Evolutionary conservation across 2,329 filamentous ascomycete species (phyloP).

Genomic region (Curvularia verruculosa): DNA sequence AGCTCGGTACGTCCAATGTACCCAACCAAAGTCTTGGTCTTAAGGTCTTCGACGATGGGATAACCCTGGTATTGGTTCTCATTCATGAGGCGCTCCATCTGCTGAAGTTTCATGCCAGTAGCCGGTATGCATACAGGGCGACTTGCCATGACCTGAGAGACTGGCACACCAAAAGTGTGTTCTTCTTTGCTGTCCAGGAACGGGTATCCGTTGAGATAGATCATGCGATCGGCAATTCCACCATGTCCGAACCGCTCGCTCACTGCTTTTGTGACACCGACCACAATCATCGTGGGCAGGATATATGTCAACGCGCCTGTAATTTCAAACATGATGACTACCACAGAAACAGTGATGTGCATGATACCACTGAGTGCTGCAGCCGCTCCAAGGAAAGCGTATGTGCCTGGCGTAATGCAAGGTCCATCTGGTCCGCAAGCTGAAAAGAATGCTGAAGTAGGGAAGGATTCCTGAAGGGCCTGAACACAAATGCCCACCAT

Average conservation of each 20-base stretch:
- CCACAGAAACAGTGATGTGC: conserved; percentile 95
- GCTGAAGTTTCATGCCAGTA: conserved; percentile 73
- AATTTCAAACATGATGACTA: conserved; percentile 99
- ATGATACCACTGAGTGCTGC: conserved; percentile 95
- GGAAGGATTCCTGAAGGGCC: conserved; percentile 82
- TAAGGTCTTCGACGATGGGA: conserved; percentile 80
- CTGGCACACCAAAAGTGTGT: conserved; percentile 92
- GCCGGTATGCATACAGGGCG: conserved; percentile 76
- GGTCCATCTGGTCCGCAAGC: conserved; percentile 89
- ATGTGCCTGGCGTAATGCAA: conserved; percentile 96
- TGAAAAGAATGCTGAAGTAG: conserved; percentile 81
- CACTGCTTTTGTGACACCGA: conserved; percentile 93
- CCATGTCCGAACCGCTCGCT: conserved; percentile 91
- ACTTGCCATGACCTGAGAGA: conserved; percentile 86
- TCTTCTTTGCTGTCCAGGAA: conserved; percentile 98
- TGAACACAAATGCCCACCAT: conserved; percentile 95
- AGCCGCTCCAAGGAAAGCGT: conserved; percentile 91
- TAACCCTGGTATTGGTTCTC: conserved; percentile 90
- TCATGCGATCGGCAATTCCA: conserved; percentile 97
- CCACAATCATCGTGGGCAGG: conserved; percentile 97
- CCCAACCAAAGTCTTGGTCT: conserved; percentile 76
- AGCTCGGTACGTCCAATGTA: conserved; percentile 94
- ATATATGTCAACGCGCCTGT: conserved; percentile 98
- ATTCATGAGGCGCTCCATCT: conserved; percentile 75
- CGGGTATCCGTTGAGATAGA: conserved; percentile 97